Percentiles rank a stretch among this genome's conserved stretches.
phyloP scores from a whole-genome alignment of 2,329 filamentous ascomycete species.

The Shiraia sp. region DNA sequence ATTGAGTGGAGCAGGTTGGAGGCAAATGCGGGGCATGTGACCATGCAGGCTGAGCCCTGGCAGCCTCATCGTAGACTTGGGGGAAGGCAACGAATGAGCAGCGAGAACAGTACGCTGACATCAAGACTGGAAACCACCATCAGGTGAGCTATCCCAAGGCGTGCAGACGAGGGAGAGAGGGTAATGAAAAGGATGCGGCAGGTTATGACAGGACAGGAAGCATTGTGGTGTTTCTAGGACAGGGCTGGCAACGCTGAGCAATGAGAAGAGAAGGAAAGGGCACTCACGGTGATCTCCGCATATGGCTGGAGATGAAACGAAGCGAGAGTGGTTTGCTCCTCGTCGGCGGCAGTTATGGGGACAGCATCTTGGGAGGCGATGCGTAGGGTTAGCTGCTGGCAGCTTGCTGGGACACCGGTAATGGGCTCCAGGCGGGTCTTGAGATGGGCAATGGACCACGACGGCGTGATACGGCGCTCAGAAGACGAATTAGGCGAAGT shows the following conservation, averaged over 20 bases:
- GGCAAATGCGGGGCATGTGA: constrained; percentile 28
- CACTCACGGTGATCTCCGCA: constrained; percentile 78
- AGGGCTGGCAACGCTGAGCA: constrained; percentile 19
- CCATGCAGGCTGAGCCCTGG: constrained; percentile 17
- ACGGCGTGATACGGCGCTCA: constrained; percentile 88
- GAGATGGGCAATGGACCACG: constrained; percentile 84
- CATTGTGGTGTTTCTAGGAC: constrained; percentile 8
- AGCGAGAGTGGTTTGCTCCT: constrained; percentile 69
- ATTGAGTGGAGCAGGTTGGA: constrained; percentile 12
- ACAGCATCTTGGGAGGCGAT: constrained; percentile 65
- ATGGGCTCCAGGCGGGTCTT: constrained; percentile 89
- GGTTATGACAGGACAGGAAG: constrained; percentile 30
- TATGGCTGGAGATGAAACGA: constrained; percentile 72
- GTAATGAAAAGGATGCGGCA: constrained; percentile 36
- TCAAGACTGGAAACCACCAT: constrained; percentile 9
- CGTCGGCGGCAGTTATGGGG: constrained; percentile 69
- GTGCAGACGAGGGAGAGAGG: constrained; percentile 13
- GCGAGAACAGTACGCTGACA: constrained; percentile 5
- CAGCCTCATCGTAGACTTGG: constrained; percentile 21
- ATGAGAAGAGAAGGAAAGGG: constrained; percentile 15
- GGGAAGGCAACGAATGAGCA: constrained; percentile 19
- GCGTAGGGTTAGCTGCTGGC: constrained; percentile 76
- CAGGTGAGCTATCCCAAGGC: constrained; percentile 8
- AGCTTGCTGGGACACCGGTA: constrained; percentile 83
- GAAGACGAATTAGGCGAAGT: constrained; percentile 77